Percentiles rank a stretch among this genome's conserved stretches.
These are phyloP conservation scores for Xylaria multiplex DNA, from an alignment of 2,329 filamentous ascomycete species.

Conservation along the genomic window DNA sequence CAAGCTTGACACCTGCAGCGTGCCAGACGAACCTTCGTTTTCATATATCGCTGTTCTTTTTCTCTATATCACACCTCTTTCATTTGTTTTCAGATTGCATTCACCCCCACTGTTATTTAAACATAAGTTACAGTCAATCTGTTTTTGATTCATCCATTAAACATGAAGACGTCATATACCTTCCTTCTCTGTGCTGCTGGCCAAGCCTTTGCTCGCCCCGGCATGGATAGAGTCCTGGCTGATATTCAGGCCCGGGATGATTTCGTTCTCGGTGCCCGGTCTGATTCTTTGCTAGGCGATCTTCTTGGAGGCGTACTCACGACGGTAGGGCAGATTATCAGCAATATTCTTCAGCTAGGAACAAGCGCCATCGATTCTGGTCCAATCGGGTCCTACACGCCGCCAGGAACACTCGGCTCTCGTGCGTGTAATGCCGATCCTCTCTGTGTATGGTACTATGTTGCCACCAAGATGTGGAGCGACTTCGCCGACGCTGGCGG, in stretches of 20 bases:
- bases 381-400: slow-evolving; percentile 33
- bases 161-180: slow-evolving; percentile 41
- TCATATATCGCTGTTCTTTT: not conserved
- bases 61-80: not conserved
- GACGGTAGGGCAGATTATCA: slow-evolving; percentile 38
- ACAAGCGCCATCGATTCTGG: slow-evolving; percentile 35
- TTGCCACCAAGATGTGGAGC: slow-evolving; percentile 51
- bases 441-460: slow-evolving; percentile 55
- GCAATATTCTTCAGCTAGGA: slow-evolving; percentile 38
- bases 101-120: not conserved
- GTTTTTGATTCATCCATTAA: not conserved
- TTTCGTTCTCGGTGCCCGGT: slow-evolving; percentile 34
- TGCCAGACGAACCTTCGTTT: not conserved
- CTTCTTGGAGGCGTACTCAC: slow-evolving; percentile 33
- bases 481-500: slow-evolving; percentile 49
- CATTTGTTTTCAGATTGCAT: not conserved
- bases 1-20: not conserved
- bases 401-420: slow-evolving; percentile 42
- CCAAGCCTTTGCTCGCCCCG: slow-evolving; percentile 41
- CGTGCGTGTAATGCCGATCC: slow-evolving; percentile 43
- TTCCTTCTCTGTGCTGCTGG: slow-evolving; percentile 33
- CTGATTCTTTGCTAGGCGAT: slow-evolving; percentile 43
- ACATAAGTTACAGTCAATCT: not conserved
- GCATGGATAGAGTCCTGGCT: slow-evolving; percentile 41
- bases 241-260: slow-evolving; percentile 43